These are phyloP conservation scores for Colletotrichum brevisporum DNA, from an alignment of 2,329 filamentous ascomycete genomes.

Conservation along the genomic window DNA sequence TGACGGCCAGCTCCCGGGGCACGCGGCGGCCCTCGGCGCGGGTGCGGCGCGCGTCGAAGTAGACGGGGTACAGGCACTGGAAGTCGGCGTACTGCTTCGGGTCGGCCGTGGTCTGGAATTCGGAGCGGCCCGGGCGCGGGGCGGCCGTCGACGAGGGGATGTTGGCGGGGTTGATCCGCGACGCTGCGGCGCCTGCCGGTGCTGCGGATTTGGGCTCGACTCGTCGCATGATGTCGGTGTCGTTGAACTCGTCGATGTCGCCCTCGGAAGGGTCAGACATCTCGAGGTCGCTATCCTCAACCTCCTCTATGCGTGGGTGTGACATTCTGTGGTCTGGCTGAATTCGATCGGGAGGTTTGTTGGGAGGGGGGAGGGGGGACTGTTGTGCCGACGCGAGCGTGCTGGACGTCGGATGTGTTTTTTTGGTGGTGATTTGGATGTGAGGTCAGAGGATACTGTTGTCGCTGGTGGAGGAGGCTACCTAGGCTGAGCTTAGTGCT, in stretches of 20 bases:
- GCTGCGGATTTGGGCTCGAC: slow-evolving; percentile 52
- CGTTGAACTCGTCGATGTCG: slow-evolving; percentile 78
- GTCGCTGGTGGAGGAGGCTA: slow-evolving; percentile 35
- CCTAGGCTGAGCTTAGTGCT: slow-evolving; percentile 16
- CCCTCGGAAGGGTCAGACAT: slow-evolving; percentile 87
- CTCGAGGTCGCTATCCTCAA: slow-evolving; percentile 83
- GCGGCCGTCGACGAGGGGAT: slow-evolving; percentile 52
- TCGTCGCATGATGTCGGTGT: slow-evolving; percentile 69
- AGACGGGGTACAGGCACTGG: slow-evolving; percentile 94
- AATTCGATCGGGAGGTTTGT: slow-evolving; percentile 17
- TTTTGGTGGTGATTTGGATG: slow-evolving; percentile 16
- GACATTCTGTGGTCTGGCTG: slow-evolving; percentile 70
- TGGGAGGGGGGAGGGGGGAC: slow-evolving; percentile 20
- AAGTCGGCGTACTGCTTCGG: slow-evolving; percentile 77
- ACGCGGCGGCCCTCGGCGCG: slow-evolving; percentile 89
- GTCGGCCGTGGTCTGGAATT: slow-evolving; percentile 57
- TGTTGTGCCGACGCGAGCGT: slow-evolving; percentile 1
- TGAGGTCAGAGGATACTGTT: slow-evolving; percentile 35
- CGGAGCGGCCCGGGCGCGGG: slow-evolving; percentile 50
- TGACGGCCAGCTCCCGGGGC: slow-evolving; percentile 77
- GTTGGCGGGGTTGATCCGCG: slow-evolving; percentile 51
- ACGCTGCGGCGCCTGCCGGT: slow-evolving; percentile 44
- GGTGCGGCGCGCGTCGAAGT: slow-evolving; percentile 86
- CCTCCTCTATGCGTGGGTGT: slow-evolving; percentile 91
- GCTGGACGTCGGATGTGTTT: slow-evolving; percentile 12